These are phyloP conservation scores for Leersia perrieri DNA, from an alignment of 176 grass and related monocot species.

Conservation along the genomic window DNA sequence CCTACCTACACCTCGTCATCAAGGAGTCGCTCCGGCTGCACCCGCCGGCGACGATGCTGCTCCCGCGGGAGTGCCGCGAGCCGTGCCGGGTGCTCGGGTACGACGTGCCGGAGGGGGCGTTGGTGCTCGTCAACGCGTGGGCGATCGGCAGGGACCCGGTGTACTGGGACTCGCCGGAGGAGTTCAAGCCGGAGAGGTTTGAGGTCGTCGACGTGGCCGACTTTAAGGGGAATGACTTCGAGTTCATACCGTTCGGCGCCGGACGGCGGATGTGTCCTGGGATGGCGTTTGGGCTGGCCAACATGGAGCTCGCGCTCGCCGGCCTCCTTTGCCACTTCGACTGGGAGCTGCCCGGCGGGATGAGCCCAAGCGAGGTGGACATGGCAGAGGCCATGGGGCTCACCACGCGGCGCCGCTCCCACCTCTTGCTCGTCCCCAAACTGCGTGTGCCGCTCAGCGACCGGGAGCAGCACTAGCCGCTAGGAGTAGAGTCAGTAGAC, in stretches of 20 bases:
- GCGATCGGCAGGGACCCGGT: constrained; percentile 34
- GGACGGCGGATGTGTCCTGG: neutral
- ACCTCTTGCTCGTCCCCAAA: neutral
- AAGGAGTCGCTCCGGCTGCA: constrained; percentile 34
- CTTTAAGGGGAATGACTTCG: neutral
- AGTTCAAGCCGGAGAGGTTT: constrained; percentile 42
- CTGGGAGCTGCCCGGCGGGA: neutral
- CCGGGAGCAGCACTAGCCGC: neutral
- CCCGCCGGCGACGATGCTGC: constrained; percentile 12
- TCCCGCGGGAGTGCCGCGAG: neutral
- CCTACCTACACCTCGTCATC: constrained; percentile 29
- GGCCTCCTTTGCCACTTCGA: neutral
- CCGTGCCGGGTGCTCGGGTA: neutral
- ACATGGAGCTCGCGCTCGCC: neutral
- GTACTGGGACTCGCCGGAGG: constrained; percentile 26
- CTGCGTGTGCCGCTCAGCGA: neutral
- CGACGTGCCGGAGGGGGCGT: constrained; percentile 2
- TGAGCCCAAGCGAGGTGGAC: neutral
- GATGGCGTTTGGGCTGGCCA: neutral
- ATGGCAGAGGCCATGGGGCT: neutral
- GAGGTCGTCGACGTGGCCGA: neutral
- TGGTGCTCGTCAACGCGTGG: constrained; percentile 33
- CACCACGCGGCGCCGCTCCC: neutral
- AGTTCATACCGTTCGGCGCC: neutral
- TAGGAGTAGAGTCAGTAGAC: too few species aligned